Evolutionary conservation across 352 stramenopile species (phyloP).

Genomic region (Phytophthora pistaciae): DNA sequence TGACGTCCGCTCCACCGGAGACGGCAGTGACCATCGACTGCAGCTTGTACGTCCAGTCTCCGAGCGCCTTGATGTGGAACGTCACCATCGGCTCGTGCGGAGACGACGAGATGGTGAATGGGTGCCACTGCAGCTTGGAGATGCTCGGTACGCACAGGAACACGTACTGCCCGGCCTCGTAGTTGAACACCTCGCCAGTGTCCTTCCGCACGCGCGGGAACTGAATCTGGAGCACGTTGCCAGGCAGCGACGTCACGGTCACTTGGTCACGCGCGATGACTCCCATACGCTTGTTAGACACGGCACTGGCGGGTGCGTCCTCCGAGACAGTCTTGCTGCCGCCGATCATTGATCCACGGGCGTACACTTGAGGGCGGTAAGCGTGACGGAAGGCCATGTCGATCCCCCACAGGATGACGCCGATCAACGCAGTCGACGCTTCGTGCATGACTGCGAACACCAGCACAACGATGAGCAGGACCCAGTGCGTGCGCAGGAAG

Average conservation of each 20-base stretch:
- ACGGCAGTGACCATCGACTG: constrained; percentile 15
- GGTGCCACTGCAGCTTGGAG: constrained; percentile 81
- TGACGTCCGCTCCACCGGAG: background rate
- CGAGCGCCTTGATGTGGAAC: constrained; percentile 67
- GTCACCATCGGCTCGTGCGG: constrained; percentile 68
- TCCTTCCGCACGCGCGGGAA: constrained; percentile 42
- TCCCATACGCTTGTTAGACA: constrained; percentile 19
- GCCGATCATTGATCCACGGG: constrained; percentile 16
- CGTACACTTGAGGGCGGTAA: constrained; percentile 34
- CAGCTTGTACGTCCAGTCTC: constrained; percentile 72
- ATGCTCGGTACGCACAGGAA: constrained; percentile 84
- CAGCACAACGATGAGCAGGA: constrained; percentile 59
- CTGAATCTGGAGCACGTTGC: constrained; percentile 47
- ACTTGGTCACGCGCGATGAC: constrained; percentile 38
- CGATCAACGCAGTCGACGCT: constrained; percentile 40
- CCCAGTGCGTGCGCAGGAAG: constrained; percentile 58
- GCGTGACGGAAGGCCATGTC: constrained; percentile 49
- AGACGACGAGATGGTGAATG: constrained; percentile 85
- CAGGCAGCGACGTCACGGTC: constrained; percentile 12
- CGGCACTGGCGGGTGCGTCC: constrained; percentile 24
- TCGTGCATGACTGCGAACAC: constrained; percentile 54
- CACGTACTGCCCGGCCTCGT: constrained; percentile 67
- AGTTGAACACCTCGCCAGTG: constrained; percentile 43
- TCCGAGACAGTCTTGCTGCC: constrained; percentile 17
- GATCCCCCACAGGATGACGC: constrained; percentile 38